Evolutionary conservation across 345 rosid species (phyloP).

Genomic region (Gossypium stocksii): DNA sequence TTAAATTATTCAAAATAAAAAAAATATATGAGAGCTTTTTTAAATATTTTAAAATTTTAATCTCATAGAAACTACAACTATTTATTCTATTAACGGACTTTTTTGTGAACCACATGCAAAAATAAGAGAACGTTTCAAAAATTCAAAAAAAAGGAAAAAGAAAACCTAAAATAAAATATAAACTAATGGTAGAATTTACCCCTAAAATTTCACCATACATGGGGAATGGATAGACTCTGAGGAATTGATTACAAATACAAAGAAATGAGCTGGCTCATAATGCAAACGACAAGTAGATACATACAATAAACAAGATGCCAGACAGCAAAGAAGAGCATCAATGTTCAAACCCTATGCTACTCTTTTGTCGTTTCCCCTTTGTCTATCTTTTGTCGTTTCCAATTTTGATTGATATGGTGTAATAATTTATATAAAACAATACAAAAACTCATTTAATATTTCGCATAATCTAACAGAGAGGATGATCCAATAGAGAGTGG

Average conservation of each 20-base stretch:
- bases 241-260: background rate
- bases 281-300: conserved; percentile 14
- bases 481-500: background rate
- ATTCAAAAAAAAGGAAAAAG: background rate
- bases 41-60: no score
- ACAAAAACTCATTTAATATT: no score
- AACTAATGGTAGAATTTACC: background rate
- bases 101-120: no score
- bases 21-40: no score
- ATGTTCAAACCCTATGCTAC: conserved; percentile 7
- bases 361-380: background rate
- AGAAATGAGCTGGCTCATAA: conserved; percentile 30
- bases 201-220: background rate
- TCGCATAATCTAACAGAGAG: no score
- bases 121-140: no score
- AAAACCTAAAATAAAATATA: background rate
- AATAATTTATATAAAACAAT: no score
- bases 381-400: background rate
- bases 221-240: background rate
- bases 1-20: no score
- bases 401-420: background rate
- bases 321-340: conserved; percentile 21
- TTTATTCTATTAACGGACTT: no score
- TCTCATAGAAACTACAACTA: no score
- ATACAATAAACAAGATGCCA: conserved; percentile 24